These are phyloP conservation scores for Adansonia gregorii DNA, from an alignment of 441 rosid species.

Conservation along the genomic window DNA sequence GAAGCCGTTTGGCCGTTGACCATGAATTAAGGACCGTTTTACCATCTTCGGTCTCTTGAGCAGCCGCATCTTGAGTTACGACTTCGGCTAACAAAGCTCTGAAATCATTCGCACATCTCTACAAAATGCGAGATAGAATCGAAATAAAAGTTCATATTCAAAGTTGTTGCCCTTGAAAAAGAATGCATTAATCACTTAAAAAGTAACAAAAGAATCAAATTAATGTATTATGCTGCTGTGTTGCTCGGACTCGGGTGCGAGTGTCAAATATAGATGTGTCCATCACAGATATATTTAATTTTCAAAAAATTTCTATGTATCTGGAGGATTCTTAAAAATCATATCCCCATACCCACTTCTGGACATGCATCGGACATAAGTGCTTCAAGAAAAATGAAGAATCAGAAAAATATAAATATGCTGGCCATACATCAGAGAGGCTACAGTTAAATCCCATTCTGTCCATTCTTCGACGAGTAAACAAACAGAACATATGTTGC, in stretches of 20 bases:
- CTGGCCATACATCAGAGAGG: neutral
- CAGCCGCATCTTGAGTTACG: conserved; percentile 70
- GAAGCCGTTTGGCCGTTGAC: conserved; percentile 85
- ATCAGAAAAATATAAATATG: too few species aligned
- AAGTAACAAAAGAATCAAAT: neutral
- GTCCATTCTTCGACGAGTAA: neutral
- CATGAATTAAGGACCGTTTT: conserved; percentile 86
- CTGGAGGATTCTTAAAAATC: too few species aligned
- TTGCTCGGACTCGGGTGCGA: too few species aligned
- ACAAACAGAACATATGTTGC: neutral
- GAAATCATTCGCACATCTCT: conserved; percentile 80
- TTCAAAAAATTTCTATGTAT: too few species aligned
- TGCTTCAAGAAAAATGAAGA: too few species aligned
- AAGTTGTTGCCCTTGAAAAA: neutral
- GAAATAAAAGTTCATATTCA: neutral
- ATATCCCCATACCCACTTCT: too few species aligned
- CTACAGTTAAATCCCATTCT: neutral
- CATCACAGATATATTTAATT: too few species aligned
- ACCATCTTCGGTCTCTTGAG: conserved; percentile 72
- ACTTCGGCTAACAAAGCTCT: conserved; percentile 73
- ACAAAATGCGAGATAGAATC: conserved; percentile 18
- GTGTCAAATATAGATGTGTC: too few species aligned
- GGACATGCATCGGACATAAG: too few species aligned
- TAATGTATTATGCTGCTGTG: neutral
- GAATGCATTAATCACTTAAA: conserved; percentile 13